Conservation (phyloP, 192 early-diverging fungal genomes). For the Umbelopsis sp. region DNA sequence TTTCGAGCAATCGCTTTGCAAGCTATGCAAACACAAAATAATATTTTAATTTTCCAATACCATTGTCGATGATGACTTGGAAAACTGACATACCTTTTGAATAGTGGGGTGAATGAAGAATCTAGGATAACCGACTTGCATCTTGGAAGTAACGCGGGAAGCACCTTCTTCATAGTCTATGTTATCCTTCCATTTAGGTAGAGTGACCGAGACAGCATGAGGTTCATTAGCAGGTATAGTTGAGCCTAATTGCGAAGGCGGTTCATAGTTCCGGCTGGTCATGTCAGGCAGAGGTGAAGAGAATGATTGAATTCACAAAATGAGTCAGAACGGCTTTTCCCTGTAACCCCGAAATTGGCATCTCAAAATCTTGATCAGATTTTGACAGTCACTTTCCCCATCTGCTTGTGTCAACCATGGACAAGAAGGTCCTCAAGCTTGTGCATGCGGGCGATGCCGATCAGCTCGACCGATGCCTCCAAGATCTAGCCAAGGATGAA, state of each 20-base stretch:
- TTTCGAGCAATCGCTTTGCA: conserved; percentile 54
- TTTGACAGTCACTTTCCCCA: background rate
- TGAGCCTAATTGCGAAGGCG: conserved; percentile 55
- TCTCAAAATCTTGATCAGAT: background rate
- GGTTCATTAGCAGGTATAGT: conserved; percentile 75
- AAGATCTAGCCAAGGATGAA: background rate
- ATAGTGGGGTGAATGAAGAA: conserved; percentile 84
- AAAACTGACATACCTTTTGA: conserved; percentile 52
- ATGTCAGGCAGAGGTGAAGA: background rate
- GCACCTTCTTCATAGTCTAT: conserved; percentile 92
- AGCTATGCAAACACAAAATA: conserved; percentile 28
- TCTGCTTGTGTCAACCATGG: background rate
- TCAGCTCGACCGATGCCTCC: background rate
- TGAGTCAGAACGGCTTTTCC: background rate
- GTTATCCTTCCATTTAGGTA: conserved; percentile 90
- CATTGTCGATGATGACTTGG: too few relatives aligned
- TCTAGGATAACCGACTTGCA: conserved; percentile 90
- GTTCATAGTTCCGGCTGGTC: background rate
- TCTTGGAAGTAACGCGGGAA: conserved; percentile 62
- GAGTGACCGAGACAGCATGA: conserved; percentile 87
- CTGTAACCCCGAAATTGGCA: background rate
- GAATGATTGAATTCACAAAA: too few relatives aligned
- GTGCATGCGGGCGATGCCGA: background rate
- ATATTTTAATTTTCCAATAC: too few relatives aligned
- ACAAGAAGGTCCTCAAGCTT: conserved; percentile 2